Conservation (phyloP, 139 green algal species). For the Ostreobium quekettii region DNA sequence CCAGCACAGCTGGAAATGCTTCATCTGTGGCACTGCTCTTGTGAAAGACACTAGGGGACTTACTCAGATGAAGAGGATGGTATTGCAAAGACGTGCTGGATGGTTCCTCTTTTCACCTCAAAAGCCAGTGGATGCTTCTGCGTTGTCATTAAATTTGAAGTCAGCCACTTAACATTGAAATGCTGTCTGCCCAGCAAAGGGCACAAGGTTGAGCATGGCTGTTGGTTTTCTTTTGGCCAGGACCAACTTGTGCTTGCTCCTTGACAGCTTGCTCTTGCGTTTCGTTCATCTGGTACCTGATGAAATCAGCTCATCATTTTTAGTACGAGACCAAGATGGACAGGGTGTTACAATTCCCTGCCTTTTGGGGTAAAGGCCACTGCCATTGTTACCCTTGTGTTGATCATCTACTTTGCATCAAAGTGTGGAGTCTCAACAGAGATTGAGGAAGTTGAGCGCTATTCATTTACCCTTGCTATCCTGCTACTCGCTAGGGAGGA, state of each 20-base stretch:
- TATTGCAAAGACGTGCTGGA: too few relatives aligned
- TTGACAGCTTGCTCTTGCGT: too few relatives aligned
- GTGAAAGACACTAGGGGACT: too few relatives aligned
- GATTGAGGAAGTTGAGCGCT: neutral
- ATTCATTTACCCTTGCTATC: neutral
- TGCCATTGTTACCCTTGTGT: neutral
- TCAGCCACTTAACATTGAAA: too few relatives aligned
- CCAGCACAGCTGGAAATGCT: too few relatives aligned
- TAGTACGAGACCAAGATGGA: neutral
- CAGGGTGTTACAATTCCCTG: neutral
- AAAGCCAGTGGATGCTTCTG: too few relatives aligned
- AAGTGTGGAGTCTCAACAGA: neutral
- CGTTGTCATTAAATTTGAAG: too few relatives aligned
- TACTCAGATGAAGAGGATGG: too few relatives aligned
- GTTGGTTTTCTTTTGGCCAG: neutral
- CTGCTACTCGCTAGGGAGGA: slow-evolving; percentile 13
- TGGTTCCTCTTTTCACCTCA: too few relatives aligned
- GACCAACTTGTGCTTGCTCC: too few relatives aligned
- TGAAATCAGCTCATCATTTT: neutral
- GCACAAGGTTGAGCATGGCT: neutral
- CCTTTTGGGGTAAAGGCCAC: neutral
- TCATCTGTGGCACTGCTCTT: too few relatives aligned
- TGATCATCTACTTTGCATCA: neutral
- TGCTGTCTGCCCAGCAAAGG: neutral
- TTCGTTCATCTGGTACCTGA: too few relatives aligned